Conservation (phyloP, 306 rosid species). For the Citrullus mucosospermus region DNA sequence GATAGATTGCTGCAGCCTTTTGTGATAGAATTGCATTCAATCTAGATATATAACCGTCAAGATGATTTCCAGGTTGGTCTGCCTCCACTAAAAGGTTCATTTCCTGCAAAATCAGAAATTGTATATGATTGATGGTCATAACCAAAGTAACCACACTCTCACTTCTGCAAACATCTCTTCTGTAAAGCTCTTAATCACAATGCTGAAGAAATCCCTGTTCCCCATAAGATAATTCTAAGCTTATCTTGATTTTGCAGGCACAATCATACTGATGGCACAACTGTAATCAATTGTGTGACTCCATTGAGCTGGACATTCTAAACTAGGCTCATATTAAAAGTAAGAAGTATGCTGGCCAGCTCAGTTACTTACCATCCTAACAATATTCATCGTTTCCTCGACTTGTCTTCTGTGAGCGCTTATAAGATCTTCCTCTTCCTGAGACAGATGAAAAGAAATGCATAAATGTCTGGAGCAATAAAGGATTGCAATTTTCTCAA, state of each 20-base stretch:
- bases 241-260: background rate
- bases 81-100: conserved; percentile 96
- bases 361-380: conserved; percentile 62
- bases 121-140: background rate
- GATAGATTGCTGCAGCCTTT: conserved; percentile 90
- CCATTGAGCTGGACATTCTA: background rate
- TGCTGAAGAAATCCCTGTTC: background rate
- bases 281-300: background rate
- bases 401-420: conserved; percentile 96
- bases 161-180: background rate
- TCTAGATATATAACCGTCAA: conserved; percentile 66
- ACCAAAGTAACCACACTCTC: background rate
- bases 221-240: too few species aligned
- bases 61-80: conserved; percentile 92
- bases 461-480: background rate
- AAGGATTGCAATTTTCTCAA: background rate
- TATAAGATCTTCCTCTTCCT: conserved; percentile 99
- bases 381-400: conserved; percentile 96
- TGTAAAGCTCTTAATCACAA: background rate
- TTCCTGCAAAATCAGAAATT: conserved; percentile 43
- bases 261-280: background rate
- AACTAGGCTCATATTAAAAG: background rate
- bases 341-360: background rate
- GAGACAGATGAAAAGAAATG: conserved; percentile 11
- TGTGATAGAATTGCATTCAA: conserved; percentile 86